phyloP scores from a whole-genome alignment of 208 protist species.

The Acanthamoeba triangularis region DNA sequence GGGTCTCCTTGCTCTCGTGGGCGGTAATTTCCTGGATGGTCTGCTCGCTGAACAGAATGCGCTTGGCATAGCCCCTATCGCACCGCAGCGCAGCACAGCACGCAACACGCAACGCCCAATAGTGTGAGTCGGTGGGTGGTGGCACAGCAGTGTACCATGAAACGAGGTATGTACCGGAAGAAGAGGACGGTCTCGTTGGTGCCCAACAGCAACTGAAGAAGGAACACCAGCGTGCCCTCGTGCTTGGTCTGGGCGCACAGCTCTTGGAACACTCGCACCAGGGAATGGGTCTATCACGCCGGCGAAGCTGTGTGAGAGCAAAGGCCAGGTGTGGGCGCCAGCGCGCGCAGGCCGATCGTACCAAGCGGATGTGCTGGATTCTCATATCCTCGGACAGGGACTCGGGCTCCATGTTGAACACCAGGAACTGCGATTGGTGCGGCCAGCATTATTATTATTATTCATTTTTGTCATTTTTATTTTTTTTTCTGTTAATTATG shows the following conservation, averaged over 20 bases:
- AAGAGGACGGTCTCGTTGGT: constrained; percentile 52
- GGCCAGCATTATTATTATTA: not conserved
- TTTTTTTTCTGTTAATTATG: no score
- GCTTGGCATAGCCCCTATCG: constrained; percentile 39
- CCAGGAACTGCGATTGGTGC: not conserved
- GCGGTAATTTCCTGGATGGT: constrained; percentile 28
- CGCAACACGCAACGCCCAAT: no score
- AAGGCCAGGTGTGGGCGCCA: no score
- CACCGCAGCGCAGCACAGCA: no score
- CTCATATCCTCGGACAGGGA: not conserved
- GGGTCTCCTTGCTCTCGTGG: constrained; percentile 72
- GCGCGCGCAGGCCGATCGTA: not conserved
- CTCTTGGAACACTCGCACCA: constrained; percentile 58
- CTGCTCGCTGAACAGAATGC: constrained; percentile 46
- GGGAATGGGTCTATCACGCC: not conserved
- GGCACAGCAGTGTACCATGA: not conserved
- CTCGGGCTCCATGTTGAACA: constrained; percentile 39
- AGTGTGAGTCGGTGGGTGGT: not conserved
- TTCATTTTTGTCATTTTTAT: no score
- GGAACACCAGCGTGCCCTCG: constrained; percentile 40
- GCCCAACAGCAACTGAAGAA: constrained; percentile 39
- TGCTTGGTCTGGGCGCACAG: constrained; percentile 58
- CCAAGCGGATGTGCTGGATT: constrained; percentile 31
- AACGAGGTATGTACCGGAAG: not conserved
- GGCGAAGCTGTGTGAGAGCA: not conserved